phyloP scores from a whole-genome alignment of 1,284 basidiomycete genomes.

The Ustilago nuda region DNA sequence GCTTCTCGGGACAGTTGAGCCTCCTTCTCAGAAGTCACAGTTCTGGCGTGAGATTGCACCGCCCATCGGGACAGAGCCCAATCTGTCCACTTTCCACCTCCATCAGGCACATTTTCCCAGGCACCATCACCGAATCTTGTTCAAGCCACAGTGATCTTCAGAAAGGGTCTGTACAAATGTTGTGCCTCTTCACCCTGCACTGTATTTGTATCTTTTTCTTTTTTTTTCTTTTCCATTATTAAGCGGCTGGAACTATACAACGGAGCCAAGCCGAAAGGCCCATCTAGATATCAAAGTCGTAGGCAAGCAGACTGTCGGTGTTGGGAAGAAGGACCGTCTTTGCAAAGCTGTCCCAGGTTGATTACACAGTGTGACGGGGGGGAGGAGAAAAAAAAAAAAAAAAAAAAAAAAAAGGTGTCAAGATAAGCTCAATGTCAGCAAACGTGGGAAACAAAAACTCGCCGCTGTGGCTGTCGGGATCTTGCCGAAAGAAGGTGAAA shows the following conservation, averaged over 20 bases:
- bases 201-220: no score
- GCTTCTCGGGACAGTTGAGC: not conserved
- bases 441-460: not conserved
- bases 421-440: slow-evolving; percentile 11
- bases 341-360: slow-evolving; percentile 46
- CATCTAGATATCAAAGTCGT: slow-evolving; percentile 59
- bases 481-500: slow-evolving; percentile 6
- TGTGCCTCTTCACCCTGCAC: slow-evolving; percentile 1
- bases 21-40: slow-evolving; percentile 6
- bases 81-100: not conserved
- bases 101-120: not conserved
- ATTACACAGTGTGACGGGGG: not conserved
- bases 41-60: slow-evolving; percentile 13
- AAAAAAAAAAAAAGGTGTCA: not conserved
- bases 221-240: not conserved
- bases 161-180: not conserved
- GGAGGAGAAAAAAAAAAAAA: not conserved
- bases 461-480: slow-evolving; percentile 11
- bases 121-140: not conserved
- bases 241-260: not conserved
- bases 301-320: slow-evolving; percentile 58
- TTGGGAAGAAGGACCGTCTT: slow-evolving; percentile 61
- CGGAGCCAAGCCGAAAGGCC: not conserved
- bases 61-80: not conserved
- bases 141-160: slow-evolving; percentile 3